Conservation (phyloP, 2,329 filamentous ascomycete genomes). For the Phialocephala sp. region DNA sequence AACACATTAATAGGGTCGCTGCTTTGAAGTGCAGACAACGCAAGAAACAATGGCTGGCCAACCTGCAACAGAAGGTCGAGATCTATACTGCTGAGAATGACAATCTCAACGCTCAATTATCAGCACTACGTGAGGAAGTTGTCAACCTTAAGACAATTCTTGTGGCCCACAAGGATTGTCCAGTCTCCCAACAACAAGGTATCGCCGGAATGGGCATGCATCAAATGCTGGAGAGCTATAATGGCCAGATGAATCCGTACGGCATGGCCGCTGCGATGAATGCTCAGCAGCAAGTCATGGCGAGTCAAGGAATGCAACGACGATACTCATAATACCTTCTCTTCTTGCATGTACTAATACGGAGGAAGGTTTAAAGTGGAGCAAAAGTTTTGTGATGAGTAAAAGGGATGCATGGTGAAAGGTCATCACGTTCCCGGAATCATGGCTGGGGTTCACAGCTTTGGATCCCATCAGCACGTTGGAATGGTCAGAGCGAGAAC, state of each 20-base stretch:
- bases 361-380: conserved; percentile 9
- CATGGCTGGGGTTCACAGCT: conserved; percentile 17
- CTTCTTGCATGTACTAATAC: conserved; percentile 22
- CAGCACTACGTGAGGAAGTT: conserved; percentile 86
- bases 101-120: conserved; percentile 80
- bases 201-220: conserved; percentile 50
- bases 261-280: conserved; percentile 33
- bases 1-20: conserved; percentile 70
- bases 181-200: conserved; percentile 86
- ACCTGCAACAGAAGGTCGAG: conserved; percentile 93
- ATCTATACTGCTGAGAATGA: conserved; percentile 93
- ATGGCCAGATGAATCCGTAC: conserved; percentile 38
- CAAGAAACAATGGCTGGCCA: conserved; percentile 98
- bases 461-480: conserved; percentile 1
- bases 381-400: conserved; percentile 24
- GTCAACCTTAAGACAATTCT: conserved; percentile 93
- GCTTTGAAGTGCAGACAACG: conserved; percentile 96
- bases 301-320: conserved; percentile 21
- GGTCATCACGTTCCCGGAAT: conserved; percentile 13
- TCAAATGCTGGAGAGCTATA: conserved; percentile 43
- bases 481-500: neutral
- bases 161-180: conserved; percentile 94
- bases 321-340: conserved; percentile 22
- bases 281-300: conserved; percentile 33
- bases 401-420: conserved; percentile 18